A percentile compares a stretch with the other conserved stretches of the same genome.
Evolutionary conservation across 164 flowering plant species (phyloP).

Genomic region (Malania oleifera): DNA sequence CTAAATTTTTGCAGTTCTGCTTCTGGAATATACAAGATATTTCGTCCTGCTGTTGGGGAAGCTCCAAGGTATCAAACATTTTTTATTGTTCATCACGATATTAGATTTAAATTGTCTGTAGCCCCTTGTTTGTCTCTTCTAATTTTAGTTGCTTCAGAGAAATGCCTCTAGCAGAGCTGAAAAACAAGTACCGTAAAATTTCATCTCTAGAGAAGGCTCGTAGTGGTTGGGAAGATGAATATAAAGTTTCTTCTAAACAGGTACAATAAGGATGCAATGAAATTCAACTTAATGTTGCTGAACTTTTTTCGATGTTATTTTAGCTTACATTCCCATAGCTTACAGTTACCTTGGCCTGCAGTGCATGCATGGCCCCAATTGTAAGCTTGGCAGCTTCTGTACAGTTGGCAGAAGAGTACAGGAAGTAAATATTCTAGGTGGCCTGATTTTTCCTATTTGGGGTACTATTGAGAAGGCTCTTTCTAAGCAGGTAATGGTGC

Average conservation of each 20-base stretch:
- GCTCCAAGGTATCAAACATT: slow-evolving; percentile 55
- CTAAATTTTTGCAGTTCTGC: slow-evolving; percentile 57
- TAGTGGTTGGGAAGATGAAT: slow-evolving; percentile 91
- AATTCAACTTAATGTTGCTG: slow-evolving; percentile 1
- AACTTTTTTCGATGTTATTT: not conserved
- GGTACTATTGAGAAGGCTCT: slow-evolving; percentile 92
- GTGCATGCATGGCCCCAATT: slow-evolving; percentile 99
- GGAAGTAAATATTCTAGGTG: slow-evolving; percentile 93
- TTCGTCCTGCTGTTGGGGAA: slow-evolving; percentile 93
- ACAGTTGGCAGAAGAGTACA: slow-evolving; percentile 90
- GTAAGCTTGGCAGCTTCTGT: slow-evolving; percentile 78
- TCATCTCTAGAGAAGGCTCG: slow-evolving; percentile 71
- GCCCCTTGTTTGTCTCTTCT: not conserved
- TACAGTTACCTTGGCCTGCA: slow-evolving; percentile 26
- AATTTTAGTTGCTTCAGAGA: slow-evolving; percentile 44
- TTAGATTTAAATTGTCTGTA: not conserved
- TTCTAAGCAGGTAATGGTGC: slow-evolving; percentile 71
- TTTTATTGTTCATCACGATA: not conserved
- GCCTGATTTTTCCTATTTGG: slow-evolving; percentile 96
- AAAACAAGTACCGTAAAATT: slow-evolving; percentile 69
- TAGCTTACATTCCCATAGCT: not conserved
- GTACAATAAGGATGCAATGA: too few relatives aligned
- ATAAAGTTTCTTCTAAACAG: slow-evolving; percentile 85
- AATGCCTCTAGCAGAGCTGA: slow-evolving; percentile 75
- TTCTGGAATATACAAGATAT: slow-evolving; percentile 67